Base-by-base conservation (phyloP, 2,329 filamentous ascomycete genomes). In the Diaporthe vaccinii region DNA sequence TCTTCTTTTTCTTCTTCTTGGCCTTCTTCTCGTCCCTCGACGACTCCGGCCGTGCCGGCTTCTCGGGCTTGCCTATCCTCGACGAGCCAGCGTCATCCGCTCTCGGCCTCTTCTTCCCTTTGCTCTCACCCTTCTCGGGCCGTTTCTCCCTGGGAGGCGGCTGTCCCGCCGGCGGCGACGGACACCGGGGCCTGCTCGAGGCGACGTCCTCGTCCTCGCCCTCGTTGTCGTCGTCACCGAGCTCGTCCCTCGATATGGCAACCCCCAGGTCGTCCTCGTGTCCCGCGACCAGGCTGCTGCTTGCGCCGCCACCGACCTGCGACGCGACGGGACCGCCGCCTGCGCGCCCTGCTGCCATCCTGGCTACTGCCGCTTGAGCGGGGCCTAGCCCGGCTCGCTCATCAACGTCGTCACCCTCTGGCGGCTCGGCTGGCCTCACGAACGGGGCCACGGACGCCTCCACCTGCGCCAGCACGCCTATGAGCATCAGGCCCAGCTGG, bases 401-500 rank as follows among this genome's bases (percentile, higher is more conserved):
- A 12, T 72, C 71, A 20, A 22, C 72, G 12, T 69, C n/a, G 73
- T 78, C 82, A 12, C 79, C 79, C 20, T 58, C 67, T n/a, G 57
- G 25, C 46, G 57, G 36, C 46, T 31, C 55, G n/a, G 25, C 8
- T 1, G 58, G 34, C 49, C 81, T 80, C 10, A 84, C 78, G 14
- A 87, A 78, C 10, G 79, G 79, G 12, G 82, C 82, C 68, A 91
- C 82, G 2, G 86, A 82, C 69, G 84, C 84, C 76, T 89, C 84
- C 31, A 93, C 83, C 76, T 90, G 90, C 5, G 92, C 92, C 75
- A 96, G 84, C 2, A 90, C 84, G 28, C 89, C 91, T 61, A 96
- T 81, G 14, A 96, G 87, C 77, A 94, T 87, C 28, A 95, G 85
- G 5, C 94, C 94, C 3, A 96, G 86, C 5, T 91, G 86, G 3